phyloP scores from a whole-genome alignment of 306 rosid genomes.

The Glycine latifolia region DNA sequence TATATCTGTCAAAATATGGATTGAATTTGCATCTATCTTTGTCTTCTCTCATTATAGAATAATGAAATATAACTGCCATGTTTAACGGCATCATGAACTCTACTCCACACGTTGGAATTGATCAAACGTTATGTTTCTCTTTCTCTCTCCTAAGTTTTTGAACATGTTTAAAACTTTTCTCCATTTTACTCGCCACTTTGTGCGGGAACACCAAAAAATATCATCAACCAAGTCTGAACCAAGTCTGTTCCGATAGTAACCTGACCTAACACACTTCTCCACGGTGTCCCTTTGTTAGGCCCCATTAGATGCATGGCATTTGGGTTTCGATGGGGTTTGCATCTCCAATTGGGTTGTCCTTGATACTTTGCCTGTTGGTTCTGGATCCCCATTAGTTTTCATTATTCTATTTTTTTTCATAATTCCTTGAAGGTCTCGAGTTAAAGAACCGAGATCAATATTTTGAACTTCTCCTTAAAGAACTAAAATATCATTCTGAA shows the following conservation, averaged over 20 bases:
- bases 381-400: slow-evolving; percentile 32
- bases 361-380: background rate
- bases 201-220: slow-evolving; percentile 53
- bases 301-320: slow-evolving; percentile 18
- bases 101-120: background rate
- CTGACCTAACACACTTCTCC: slow-evolving; percentile 43
- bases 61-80: too few relatives aligned
- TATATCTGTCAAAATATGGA: too few relatives aligned
- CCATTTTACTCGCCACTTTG: slow-evolving; percentile 48
- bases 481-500: background rate
- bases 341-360: slow-evolving; percentile 32
- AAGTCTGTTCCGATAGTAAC: slow-evolving; percentile 44
- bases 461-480: too few relatives aligned
- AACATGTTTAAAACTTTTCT: slow-evolving; percentile 17
- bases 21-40: too few relatives aligned
- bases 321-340: slow-evolving; percentile 43
- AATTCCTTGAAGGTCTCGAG: background rate
- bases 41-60: too few relatives aligned
- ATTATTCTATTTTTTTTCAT: background rate
- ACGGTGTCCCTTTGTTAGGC: slow-evolving; percentile 38
- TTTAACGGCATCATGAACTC: too few relatives aligned
- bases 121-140: slow-evolving; percentile 16
- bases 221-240: slow-evolving; percentile 39
- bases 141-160: slow-evolving; percentile 22
- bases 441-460: too few relatives aligned